phyloP scores from a whole-genome alignment of 306 rosid species.

The Casuarina cunninghamiana region DNA sequence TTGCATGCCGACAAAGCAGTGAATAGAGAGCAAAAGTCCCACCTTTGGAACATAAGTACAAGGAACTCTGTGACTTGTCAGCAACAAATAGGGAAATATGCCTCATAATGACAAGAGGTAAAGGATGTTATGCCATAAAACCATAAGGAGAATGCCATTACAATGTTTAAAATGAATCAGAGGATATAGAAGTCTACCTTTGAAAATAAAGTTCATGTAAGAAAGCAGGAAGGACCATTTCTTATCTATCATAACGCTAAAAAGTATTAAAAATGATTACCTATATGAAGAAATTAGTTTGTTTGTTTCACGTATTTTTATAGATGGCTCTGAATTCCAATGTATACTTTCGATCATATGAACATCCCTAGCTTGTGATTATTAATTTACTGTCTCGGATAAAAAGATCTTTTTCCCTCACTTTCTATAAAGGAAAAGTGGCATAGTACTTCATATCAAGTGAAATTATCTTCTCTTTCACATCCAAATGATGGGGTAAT shows the following conservation, averaged over 20 bases:
- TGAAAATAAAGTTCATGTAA: background rate
- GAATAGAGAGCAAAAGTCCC: slow-evolving; percentile 51
- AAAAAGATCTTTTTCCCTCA: background rate
- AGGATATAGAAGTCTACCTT: background rate
- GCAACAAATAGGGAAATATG: background rate
- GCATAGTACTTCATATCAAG: background rate
- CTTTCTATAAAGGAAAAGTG: background rate
- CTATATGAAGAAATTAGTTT: background rate
- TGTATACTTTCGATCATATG: too few relatives aligned
- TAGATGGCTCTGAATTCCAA: background rate
- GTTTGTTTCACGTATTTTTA: background rate
- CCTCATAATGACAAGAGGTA: background rate
- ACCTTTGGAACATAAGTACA: slow-evolving; percentile 29
- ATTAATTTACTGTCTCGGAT: background rate
- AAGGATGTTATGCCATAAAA: background rate
- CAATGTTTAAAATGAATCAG: background rate
- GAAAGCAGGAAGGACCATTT: background rate
- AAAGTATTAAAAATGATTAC: background rate
- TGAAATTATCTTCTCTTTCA: background rate
- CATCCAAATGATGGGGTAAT: background rate
- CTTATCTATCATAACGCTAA: background rate
- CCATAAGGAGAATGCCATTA: background rate
- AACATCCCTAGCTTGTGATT: too few relatives aligned
- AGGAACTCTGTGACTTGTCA: background rate
- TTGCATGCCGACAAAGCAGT: slow-evolving; percentile 31